Evolutionary conservation across 352 stramenopile genomes (phyloP).

Genomic region (Pythium rishiriense): DNA sequence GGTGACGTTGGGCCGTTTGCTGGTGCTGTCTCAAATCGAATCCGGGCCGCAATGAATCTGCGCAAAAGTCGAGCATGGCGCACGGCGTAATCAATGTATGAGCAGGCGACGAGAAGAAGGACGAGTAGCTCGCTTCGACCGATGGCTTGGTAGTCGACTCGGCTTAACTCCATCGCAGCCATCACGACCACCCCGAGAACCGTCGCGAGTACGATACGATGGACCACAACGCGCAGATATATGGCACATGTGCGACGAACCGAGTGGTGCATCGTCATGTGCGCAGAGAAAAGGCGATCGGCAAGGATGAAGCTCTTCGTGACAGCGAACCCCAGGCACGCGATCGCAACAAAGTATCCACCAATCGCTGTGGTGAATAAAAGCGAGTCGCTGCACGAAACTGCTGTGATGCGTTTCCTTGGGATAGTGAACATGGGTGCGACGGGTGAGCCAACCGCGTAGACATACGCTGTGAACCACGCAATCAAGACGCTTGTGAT

Average conservation of each 20-base stretch:
- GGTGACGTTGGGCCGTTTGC: not conserved
- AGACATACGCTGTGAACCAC: constrained; percentile 25
- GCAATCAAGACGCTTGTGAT: constrained; percentile 26
- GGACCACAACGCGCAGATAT: not conserved
- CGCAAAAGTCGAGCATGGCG: not conserved
- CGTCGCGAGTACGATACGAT: not conserved
- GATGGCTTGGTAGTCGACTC: not conserved
- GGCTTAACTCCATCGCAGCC: not conserved
- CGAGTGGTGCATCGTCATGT: constrained; percentile 13
- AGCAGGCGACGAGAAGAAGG: not conserved
- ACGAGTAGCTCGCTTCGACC: constrained; percentile 2
- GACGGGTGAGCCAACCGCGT: constrained; percentile 31
- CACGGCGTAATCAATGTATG: constrained; percentile 13
- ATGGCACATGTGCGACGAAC: constrained; percentile 7
- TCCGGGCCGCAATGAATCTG: not conserved
- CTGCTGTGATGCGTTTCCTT: not conserved
- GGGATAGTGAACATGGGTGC: constrained; percentile 14
- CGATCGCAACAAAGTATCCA: constrained; percentile 34
- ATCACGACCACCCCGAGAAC: not conserved
- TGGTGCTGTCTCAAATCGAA: not conserved
- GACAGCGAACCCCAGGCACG: constrained; percentile 22
- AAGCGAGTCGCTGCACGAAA: not conserved
- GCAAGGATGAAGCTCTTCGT: constrained; percentile 21
- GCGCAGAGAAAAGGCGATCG: constrained; percentile 22
- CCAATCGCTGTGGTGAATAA: constrained; percentile 25